Evolutionary conservation across 768 basidiomycete species (phyloP).

Genomic region (Suillus luteus): DNA sequence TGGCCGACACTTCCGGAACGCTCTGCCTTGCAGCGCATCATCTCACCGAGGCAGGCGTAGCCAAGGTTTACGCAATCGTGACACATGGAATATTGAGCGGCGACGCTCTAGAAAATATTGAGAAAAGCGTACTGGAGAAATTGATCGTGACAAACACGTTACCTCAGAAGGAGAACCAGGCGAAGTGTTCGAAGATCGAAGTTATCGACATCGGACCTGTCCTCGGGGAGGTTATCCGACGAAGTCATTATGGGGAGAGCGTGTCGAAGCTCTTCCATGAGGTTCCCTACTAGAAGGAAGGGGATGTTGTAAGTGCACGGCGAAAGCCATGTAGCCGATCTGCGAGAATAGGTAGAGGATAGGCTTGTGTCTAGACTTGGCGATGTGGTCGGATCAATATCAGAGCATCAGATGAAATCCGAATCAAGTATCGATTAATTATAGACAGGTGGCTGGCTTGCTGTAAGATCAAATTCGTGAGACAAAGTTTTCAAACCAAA

Average conservation of each 20-base stretch:
- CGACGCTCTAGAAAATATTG: constrained; percentile 75
- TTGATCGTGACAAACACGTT: constrained; percentile 98
- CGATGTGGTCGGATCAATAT: neutral
- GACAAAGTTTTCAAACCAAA: constrained; percentile 6
- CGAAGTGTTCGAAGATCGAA: constrained; percentile 76
- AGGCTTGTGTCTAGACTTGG: constrained; percentile 4
- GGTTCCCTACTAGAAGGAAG: constrained; percentile 68
- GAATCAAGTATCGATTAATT: neutral
- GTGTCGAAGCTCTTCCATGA: constrained; percentile 88
- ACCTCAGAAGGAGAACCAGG: constrained; percentile 81
- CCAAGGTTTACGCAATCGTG: constrained; percentile 87
- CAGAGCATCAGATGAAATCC: neutral
- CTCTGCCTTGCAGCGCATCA: constrained; percentile 89
- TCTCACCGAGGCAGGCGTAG: constrained; percentile 85
- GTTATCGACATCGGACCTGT: constrained; percentile 95
- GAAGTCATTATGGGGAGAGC: constrained; percentile 97
- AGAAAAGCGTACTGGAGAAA: constrained; percentile 80
- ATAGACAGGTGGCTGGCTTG: neutral
- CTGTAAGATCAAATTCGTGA: constrained; percentile 4
- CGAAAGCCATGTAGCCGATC: neutral
- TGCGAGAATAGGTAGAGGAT: neutral
- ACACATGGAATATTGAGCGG: constrained; percentile 97
- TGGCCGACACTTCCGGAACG: constrained; percentile 97
- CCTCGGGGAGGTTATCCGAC: constrained; percentile 92
- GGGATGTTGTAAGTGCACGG: neutral